Evolutionary conservation across 352 stramenopile species (phyloP).

Genomic region (Pythium sp.): DNA sequence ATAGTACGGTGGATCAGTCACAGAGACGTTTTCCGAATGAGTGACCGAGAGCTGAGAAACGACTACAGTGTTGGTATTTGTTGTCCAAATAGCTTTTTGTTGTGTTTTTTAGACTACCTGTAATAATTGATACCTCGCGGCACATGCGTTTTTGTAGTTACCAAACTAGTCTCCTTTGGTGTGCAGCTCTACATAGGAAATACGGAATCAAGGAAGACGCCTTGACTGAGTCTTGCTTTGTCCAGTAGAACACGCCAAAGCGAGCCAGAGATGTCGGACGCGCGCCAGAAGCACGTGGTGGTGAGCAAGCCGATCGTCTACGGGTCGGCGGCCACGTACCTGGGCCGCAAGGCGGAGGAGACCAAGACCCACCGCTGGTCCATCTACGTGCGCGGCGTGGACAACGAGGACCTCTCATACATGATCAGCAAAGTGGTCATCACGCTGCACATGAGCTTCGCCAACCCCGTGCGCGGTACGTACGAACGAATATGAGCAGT

Average conservation of each 20-base stretch:
- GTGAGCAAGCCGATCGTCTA: slow-evolving; percentile 94
- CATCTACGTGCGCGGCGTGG: slow-evolving; percentile 92
- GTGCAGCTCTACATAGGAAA: no score
- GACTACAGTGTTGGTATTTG: no score
- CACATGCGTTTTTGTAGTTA: no score
- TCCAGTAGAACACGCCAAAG: background rate
- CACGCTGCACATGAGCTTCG: slow-evolving; percentile 95
- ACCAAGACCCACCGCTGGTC: slow-evolving; percentile 94
- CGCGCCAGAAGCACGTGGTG: slow-evolving; percentile 73
- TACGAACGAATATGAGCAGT: background rate
- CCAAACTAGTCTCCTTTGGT: no score
- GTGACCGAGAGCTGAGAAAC: no score
- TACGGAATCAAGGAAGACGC: no score
- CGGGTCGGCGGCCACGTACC: slow-evolving; percentile 92
- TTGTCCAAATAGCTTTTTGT: no score
- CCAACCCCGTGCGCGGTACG: slow-evolving; percentile 87
- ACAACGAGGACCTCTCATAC: slow-evolving; percentile 93
- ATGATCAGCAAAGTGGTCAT: slow-evolving; percentile 98
- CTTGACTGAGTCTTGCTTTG: no score
- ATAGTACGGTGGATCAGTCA: no score
- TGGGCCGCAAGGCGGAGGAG: slow-evolving; percentile 91
- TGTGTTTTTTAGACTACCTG: no score
- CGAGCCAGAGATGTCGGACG: slow-evolving; percentile 60
- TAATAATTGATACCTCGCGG: no score
- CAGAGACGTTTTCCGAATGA: no score